Conservation (phyloP, 1,284 basidiomycete species). For the Trichosporon faecale region DNA sequence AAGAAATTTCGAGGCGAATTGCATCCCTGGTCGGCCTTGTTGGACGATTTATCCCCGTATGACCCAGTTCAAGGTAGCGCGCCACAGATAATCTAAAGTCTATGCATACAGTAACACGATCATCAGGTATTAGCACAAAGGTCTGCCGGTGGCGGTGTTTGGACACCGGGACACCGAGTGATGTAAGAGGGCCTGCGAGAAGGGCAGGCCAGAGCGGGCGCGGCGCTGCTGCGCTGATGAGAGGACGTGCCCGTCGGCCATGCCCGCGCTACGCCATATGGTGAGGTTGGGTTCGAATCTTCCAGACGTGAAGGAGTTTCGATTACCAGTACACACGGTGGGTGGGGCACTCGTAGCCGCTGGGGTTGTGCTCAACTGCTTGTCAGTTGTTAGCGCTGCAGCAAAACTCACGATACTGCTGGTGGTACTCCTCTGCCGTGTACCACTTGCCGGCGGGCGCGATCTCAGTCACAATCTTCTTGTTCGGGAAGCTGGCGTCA, state of each 20-base stretch:
- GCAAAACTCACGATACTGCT: constrained; percentile 61
- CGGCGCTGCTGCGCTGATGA: not conserved
- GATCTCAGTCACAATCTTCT: constrained; percentile 76
- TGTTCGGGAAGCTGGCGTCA: constrained; percentile 61
- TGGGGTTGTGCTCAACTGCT: constrained; percentile 51
- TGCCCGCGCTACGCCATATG: not conserved
- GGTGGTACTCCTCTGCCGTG: constrained; percentile 79
- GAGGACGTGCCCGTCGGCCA: not conserved
- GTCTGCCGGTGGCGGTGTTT: too few relatives aligned
- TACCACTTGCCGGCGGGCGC: constrained; percentile 67
- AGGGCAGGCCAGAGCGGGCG: not conserved
- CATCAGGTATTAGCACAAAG: too few relatives aligned
- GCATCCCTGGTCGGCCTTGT: too few relatives aligned
- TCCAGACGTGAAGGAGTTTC: constrained; percentile 6
- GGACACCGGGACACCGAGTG: not conserved
- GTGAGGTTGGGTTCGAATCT: not conserved
- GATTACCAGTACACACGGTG: constrained; percentile 53
- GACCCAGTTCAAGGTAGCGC: too few relatives aligned
- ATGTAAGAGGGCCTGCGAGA: not conserved
- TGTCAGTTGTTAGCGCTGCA: constrained; percentile 24
- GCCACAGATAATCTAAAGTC: not conserved
- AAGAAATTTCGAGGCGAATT: not conserved
- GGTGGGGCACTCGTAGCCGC: constrained; percentile 55
- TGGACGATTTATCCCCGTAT: too few relatives aligned
- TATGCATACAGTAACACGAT: not conserved